Evolutionary conservation across 1,284 basidiomycete species (phyloP).

Genomic region (Heterobasidion parviporum): DNA sequence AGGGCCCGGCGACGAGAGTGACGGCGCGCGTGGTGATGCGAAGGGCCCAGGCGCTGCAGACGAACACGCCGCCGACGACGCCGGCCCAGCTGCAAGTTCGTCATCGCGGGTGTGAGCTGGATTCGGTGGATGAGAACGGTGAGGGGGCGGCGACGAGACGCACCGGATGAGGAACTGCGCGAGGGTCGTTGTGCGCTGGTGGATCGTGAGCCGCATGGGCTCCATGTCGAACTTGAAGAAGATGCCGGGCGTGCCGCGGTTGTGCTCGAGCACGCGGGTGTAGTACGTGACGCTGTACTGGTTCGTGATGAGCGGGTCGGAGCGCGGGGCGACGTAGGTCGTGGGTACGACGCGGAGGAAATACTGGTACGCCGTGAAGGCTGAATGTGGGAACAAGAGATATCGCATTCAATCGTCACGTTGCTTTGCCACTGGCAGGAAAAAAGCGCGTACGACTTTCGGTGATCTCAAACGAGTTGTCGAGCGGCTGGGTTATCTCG

Average conservation of each 20-base stretch:
- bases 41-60: slow-evolving; percentile 72
- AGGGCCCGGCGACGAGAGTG: slow-evolving; percentile 57
- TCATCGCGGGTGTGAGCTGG: neutral
- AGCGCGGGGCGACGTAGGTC: slow-evolving; percentile 73
- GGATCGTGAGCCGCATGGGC: slow-evolving; percentile 78
- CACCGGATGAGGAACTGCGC: slow-evolving; percentile 78
- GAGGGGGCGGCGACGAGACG: slow-evolving; percentile 17
- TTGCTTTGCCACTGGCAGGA: neutral
- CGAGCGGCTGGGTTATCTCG: slow-evolving; percentile 90
- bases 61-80: slow-evolving; percentile 77
- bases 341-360: slow-evolving; percentile 94
- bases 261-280: slow-evolving; percentile 68
- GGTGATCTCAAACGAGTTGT: slow-evolving; percentile 82
- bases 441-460: slow-evolving; percentile 51
- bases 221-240: slow-evolving; percentile 98
- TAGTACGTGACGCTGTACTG: slow-evolving; percentile 98
- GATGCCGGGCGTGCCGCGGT: slow-evolving; percentile 81
- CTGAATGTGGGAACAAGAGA: slow-evolving; percentile 28
- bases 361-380: slow-evolving; percentile 95
- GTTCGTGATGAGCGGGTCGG: slow-evolving; percentile 65
- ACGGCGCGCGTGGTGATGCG: slow-evolving; percentile 59
- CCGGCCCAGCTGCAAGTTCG: slow-evolving; percentile 47
- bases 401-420: neutral
- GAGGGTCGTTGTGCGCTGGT: slow-evolving; percentile 80
- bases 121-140: neutral